phyloP scores from a whole-genome alignment of 2,329 filamentous ascomycete genomes.

The Scolecobasidium constrictum region DNA sequence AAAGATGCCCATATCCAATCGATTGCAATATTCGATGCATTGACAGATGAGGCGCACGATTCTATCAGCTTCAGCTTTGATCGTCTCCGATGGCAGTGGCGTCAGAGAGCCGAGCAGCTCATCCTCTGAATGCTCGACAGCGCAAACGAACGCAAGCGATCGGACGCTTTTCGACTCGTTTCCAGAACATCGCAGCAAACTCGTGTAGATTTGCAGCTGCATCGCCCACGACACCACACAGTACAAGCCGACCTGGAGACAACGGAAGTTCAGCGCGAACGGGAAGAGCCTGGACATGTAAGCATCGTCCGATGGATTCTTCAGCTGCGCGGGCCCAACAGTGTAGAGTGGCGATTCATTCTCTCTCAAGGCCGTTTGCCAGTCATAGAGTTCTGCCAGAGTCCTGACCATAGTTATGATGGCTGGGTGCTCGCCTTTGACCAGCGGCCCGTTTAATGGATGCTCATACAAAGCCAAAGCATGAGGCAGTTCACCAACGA shows the following conservation, averaged over 20 bases:
- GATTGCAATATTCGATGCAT: conserved; percentile 4
- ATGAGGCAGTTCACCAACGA: conserved; percentile 1
- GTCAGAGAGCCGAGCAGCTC: background rate
- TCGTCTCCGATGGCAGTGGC: conserved; percentile 1
- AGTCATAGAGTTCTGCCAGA: background rate
- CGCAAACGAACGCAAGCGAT: background rate
- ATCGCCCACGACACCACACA: conserved; percentile 2
- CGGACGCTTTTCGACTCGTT: background rate
- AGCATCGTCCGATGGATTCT: background rate
- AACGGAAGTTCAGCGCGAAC: conserved; percentile 1
- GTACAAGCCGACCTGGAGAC: conserved; percentile 1
- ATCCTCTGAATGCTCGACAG: background rate
- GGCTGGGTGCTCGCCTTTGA: background rate
- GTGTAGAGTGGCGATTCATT: background rate
- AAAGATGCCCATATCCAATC: background rate
- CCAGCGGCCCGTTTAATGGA: background rate
- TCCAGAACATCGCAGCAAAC: background rate
- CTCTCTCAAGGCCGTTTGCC: background rate
- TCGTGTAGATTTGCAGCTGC: conserved; percentile 1
- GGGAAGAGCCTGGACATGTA: conserved; percentile 1
- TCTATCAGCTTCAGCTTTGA: conserved; percentile 3
- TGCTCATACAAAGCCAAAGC: background rate
- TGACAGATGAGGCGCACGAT: conserved; percentile 1
- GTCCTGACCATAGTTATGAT: background rate
- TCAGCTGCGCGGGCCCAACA: conserved; percentile 1